Base-by-base conservation (phyloP, 2,329 filamentous ascomycete species). In the Rhinocladiella mackenziei region DNA sequence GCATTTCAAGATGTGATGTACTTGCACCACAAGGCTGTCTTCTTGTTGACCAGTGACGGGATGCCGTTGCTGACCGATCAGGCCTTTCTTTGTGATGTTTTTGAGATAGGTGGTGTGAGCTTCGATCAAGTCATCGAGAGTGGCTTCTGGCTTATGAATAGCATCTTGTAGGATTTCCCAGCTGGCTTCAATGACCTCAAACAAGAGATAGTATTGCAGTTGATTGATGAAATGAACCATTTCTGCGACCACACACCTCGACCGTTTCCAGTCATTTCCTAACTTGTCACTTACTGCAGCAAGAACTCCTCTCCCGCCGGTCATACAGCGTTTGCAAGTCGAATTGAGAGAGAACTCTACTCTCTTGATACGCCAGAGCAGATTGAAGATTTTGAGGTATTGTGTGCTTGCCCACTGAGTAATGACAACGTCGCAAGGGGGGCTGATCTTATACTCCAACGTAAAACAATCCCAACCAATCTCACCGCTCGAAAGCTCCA, bases 401-500 rank as follows among this genome's bases (percentile, higher is more conserved):
- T 98, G 91, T 15, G 91, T 86, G 55, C 86, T 91, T 33, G 89
- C 89, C 80, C 89, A 96, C 30, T 94, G 88, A 0, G 91, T 97
- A 28, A 98, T 89, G 35, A 98, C 89, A 19, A 98, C 92, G 62
- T 98, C 92, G 17, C 96, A 86, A 0, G 92, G 92, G 2, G 91
- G 86, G 62, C 95, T 89, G 56, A 98, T 92, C 64, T 97, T 96
- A 70, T 98, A 98, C 64, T 98, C 94, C 6, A 98, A 79, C 0
- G 92, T 98, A 67, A 98, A 98, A 62, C 94, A 95, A 62, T 98
- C 92, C 92, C 92, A 98, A 37, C 92, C 92, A 40, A 96, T 97
- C 59, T 98, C 92, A 39, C 92, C 92, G 58, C 96, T 89, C 6
- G 86, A 94, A 4, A 97, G 77, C 67, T 97, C 91, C 29, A 98